Evolutionary conservation across 2,329 filamentous ascomycete genomes (phyloP), one percentile per base, ranked within the genome.

Genomic region (Chrysoporthe deuterocubensis): DNA sequence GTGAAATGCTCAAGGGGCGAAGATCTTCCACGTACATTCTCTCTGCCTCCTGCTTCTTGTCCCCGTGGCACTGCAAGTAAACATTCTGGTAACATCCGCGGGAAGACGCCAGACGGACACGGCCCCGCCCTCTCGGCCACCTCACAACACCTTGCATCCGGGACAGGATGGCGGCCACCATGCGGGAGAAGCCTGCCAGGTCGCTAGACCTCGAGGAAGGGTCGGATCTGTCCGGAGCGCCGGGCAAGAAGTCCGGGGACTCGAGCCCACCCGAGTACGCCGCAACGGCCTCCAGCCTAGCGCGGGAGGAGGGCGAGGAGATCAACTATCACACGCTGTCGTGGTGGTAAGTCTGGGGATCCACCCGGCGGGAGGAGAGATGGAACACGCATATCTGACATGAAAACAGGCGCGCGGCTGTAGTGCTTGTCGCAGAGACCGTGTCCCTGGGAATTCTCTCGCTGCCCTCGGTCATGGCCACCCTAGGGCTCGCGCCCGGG

Each of bases 401-500:
- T 7, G 26, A 5, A 2, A 37, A 48, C 43, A 81, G 80, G 80
- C 81, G 83, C 76, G 82, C 81, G 44, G 79, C 79, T 2, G 77
- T 82, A 34, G 76, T 82, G 56, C 71, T 82, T 67, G 79, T 82
- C 62, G 81, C 81, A 16, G 81, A 82, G 66, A 82, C 81, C 1
- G 80, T 82, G 66, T 82, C 79, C 0, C 78, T 83, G n/a, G 81
- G 81, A 0, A 82, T 83, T 76, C 91, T 93, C 80, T 92, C 90
- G 0, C 92, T 93, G 70, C 91, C 91, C 0, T 92, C 89, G 75
- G 92, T 91, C 0, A 89, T 93, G 75, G 90, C 91, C 2, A 81
- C 89, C 14, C 82, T 93, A 56, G 91, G 91, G 4, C 83, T 93
- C 16, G 89, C 90, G 1, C 91, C 91, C 0, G 91, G 91, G n/a